Conservation (phyloP, 2,329 filamentous ascomycete species). For the Pochonia chlamydosporia region DNA sequence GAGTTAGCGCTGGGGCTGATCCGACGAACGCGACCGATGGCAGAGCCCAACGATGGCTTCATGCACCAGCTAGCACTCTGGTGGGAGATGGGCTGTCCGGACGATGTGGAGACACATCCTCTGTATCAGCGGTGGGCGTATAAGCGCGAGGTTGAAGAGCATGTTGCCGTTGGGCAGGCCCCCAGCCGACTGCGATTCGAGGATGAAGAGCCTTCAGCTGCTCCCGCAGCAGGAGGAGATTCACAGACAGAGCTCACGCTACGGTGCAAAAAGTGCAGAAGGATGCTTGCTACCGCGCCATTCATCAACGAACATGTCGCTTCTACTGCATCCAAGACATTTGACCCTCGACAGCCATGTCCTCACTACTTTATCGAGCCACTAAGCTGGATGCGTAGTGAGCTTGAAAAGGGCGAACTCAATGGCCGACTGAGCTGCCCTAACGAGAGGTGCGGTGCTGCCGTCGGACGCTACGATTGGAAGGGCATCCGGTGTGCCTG, state of each 20-base stretch:
- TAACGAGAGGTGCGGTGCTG: slow-evolving; percentile 67
- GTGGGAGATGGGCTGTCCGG: slow-evolving; percentile 78
- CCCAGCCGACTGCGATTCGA: slow-evolving; percentile 81
- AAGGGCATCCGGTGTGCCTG: slow-evolving; percentile 92
- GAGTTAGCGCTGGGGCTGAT: slow-evolving; percentile 62
- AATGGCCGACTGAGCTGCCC: slow-evolving; percentile 84
- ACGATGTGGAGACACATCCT: slow-evolving; percentile 57
- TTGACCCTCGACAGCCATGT: slow-evolving; percentile 39
- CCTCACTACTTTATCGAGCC: slow-evolving; percentile 89
- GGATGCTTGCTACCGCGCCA: slow-evolving; percentile 45
- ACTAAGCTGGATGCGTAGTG: slow-evolving; percentile 87
- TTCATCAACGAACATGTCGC: slow-evolving; percentile 62
- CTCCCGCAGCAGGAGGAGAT: slow-evolving; percentile 1
- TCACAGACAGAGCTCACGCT: slow-evolving; percentile 33
- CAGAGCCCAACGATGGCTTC: slow-evolving; percentile 88
- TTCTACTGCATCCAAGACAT: not conserved
- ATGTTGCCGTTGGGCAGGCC: slow-evolving; percentile 67
- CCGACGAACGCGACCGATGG: slow-evolving; percentile 65
- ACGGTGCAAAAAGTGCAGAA: slow-evolving; percentile 87
- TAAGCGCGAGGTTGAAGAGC: slow-evolving; percentile 47
- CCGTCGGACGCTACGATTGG: slow-evolving; percentile 92
- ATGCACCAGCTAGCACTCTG: slow-evolving; percentile 84
- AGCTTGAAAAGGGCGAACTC: slow-evolving; percentile 73
- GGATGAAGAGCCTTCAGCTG: slow-evolving; percentile 50
- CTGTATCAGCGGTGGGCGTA: slow-evolving; percentile 71